Base-by-base conservation (phyloP, 345 rosid species). In the Isatis tinctoria region DNA sequence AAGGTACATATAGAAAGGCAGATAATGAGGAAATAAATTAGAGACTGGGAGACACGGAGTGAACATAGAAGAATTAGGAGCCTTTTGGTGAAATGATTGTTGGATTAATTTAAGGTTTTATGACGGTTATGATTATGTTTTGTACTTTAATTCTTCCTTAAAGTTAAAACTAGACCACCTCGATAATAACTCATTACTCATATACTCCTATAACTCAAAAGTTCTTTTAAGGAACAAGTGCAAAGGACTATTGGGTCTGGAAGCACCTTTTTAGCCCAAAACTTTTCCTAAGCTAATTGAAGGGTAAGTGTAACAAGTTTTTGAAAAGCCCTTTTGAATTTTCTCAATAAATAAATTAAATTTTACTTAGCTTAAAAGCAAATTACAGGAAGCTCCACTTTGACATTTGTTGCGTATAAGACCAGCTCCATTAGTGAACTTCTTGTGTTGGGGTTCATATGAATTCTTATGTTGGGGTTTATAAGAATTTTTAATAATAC, bases 91-190 rank as follows among this genome's bases (percentile, higher is more conserved):
- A 51, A 37, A 70, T 33, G 72, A 75, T 43, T 60, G 52, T 37
- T 71, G 63, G 72, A 69, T 52, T 78, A 67, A n/a, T n/a, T n/a
- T n/a, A n/a, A n/a, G n/a, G n/a, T n/a, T 63, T 36, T 81, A 74
- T 76, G 87, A 80, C 62, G 73, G 47, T 22, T 51, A 83, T 85
- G 69, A 85, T 85, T 79, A 72, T 86, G 89, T 88, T 80, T 73
- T 78, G 87, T 83, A 80, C 83, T 83, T 88, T 71, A 77, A 47
- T 51, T 39, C 65, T 74, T 65, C 74, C 69, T 81, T 59, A 62
- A 79, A 70, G 22, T 39, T 51, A 36, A 68, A 67, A 56, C 36
- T 6, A 53, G 35, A 44, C 67, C 60, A 69, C 59, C 65, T 69
- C 65, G 58, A 51, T 61, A 22, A 51, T 61, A 22, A 51, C 65